phyloP scores from a whole-genome alignment of 352 stramenopile genomes.

The Pythium dissotocum region DNA sequence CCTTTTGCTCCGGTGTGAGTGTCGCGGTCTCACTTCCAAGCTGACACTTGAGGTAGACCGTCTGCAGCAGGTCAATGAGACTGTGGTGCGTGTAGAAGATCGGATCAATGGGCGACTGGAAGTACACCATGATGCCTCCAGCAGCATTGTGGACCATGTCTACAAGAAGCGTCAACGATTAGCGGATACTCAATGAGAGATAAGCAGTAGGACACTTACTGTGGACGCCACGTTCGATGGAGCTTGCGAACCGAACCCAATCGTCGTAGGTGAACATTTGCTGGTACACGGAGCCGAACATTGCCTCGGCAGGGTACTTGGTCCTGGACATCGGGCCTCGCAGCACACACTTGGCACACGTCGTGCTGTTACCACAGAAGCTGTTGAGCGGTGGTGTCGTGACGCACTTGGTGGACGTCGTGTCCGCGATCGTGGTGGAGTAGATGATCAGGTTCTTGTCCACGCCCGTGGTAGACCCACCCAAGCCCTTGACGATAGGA shows the following conservation, averaged over 20 bases:
- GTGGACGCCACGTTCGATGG: constrained; percentile 21
- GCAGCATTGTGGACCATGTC: constrained; percentile 19
- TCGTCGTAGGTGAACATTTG: constrained; percentile 17
- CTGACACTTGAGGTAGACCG: constrained; percentile 30
- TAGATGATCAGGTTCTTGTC: constrained; percentile 6
- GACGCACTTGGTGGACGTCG: neutral
- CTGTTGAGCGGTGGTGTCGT: neutral
- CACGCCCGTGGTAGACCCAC: constrained; percentile 8
- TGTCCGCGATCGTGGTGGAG: neutral
- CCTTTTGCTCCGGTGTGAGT: constrained; percentile 27
- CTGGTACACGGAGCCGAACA: constrained; percentile 21
- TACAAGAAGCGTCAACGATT: neutral
- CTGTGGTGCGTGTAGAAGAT: constrained; percentile 28
- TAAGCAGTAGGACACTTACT: constrained; percentile 14
- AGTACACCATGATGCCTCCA: constrained; percentile 17
- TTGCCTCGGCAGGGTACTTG: constrained; percentile 13
- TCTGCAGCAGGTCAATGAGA: constrained; percentile 24
- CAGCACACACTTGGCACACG: constrained; percentile 14
- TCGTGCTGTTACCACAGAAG: constrained; percentile 23
- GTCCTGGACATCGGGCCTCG: neutral
- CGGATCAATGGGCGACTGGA: constrained; percentile 26
- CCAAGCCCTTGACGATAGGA: constrained; percentile 24
- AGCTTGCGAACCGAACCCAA: constrained; percentile 1
- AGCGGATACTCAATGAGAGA: neutral
- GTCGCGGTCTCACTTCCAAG: constrained; percentile 14